Evolutionary conservation across 306 rosid genomes (phyloP), one percentile per base, ranked within the genome.

Genomic region (Ormosia semicastrata): DNA sequence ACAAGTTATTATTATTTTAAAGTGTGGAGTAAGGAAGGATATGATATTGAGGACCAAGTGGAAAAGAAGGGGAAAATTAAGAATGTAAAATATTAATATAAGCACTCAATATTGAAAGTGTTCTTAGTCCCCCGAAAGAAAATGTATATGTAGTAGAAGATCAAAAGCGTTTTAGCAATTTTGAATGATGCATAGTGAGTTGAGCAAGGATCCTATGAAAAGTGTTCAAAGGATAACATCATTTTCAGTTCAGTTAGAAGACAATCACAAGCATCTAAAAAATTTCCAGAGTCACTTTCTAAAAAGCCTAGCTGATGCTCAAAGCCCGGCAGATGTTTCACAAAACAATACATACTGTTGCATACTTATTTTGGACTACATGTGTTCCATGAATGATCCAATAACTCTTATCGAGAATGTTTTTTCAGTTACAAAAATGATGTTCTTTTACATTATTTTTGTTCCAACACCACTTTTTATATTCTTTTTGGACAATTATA

Each of bases 141-240:
- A 24, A 24, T 24, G 24, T 24, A 24, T 24, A 53, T 36, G 50
- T 8, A 58, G 24, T 75, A 13, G 30, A 62, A 66, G 50, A 63
- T 33, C 0, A 63, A 63, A 46, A 15, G 52, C 0, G 59, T 52
- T 50, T 11, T 14, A 3, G 33, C 54, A 78, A 78, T 37, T 64
- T 64, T 77, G 53, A 36, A 63, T 6, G 14, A 17, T 64, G 81
- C 36, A 63, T 1, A 49, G 71, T 52, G 82, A 77, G 74, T 66
- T 17, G 53, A 50, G 54, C 54, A 50, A 41, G 83, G 71, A 80
- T 80, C 78, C 64, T 58, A 70, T 46, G 77, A 63, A 59, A 80
- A 46, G 71, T 17, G 64, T 4, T 14, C 6, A 66, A 79, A 70
- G 69, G 72, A 37, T 77, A 8, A 13, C 12, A 44, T 17, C 62